Evolutionary conservation across 2,329 filamentous ascomycete genomes (phyloP).

Genomic region (Colletotrichum ledebouriae): DNA sequence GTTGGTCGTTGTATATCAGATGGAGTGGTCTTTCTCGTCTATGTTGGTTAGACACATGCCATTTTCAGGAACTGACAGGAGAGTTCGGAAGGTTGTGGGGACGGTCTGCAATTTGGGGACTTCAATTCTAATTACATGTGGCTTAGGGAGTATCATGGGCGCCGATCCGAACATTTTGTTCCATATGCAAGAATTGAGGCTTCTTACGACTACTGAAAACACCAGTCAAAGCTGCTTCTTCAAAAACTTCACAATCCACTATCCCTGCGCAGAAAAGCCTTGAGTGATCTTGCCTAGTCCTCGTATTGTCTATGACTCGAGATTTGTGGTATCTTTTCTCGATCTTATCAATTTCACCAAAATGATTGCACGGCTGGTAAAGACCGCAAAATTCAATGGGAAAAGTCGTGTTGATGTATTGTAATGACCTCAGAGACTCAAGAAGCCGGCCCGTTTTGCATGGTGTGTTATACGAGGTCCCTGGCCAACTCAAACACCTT

Average conservation of each 20-base stretch:
- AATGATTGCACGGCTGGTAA: conserved; percentile 60
- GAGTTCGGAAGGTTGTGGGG: background rate
- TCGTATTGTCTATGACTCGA: background rate
- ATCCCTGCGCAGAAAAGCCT: background rate
- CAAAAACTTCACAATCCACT: too few species aligned
- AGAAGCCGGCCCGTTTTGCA: conserved; percentile 62
- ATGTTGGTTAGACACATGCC: conserved; percentile 4
- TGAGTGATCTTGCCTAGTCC: background rate
- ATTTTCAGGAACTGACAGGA: conserved; percentile 5
- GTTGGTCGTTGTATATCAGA: conserved; percentile 11
- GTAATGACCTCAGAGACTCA: conserved; percentile 65
- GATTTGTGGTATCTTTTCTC: background rate
- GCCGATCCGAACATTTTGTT: background rate
- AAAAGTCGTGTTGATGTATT: conserved; percentile 59
- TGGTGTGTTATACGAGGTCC: too few species aligned
- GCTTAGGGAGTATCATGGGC: background rate
- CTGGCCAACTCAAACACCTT: too few species aligned
- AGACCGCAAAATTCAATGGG: conserved; percentile 57
- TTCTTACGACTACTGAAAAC: background rate
- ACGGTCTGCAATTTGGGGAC: background rate
- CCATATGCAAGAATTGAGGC: background rate
- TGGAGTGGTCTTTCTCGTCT: conserved; percentile 10
- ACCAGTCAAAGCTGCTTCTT: too few species aligned
- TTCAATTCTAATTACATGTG: background rate
- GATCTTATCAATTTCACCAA: conserved; percentile 38